Evolutionary conservation across 1,284 basidiomycete genomes (phyloP), one percentile per base, ranked within the genome.

Genomic region (Cerrena zonata): DNA sequence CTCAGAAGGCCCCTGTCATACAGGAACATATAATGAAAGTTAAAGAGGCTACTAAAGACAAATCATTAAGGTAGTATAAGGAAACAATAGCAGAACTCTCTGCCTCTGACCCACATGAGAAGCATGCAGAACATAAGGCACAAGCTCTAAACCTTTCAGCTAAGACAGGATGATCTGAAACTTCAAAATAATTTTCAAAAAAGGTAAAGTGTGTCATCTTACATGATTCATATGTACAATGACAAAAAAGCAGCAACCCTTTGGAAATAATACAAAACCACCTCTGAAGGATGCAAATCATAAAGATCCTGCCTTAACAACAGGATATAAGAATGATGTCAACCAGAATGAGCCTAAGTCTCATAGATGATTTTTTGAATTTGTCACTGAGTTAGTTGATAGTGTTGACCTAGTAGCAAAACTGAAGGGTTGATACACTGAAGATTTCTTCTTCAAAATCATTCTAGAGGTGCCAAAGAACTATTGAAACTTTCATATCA

Each of bases 401-500:
- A 41, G 53, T 10, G 34, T 45, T 2, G 42, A 42, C 24, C 27
- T 60, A 22, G 49, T 52, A 4, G 47, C 49, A 0, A 18, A 21
- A 7, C 13, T 60, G 4, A 2, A 42, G n/a, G 45, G 26, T 5
- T 13, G 42, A 12, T 61, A 61, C 34, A 27, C 11, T 0, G 39
- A 53, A 11, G 58, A 61, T 38, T 11, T 41, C 4, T 57, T 61
- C 53, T 61, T 59, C 45, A 19, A 12, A 2, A 22, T 40, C 4
- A 53, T 61, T 13, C 2, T 53, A 0, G 38, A 47, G 11, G 48
- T 56, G 12, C 57, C 56, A 3, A 47, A 49, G 3, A 45, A 55
- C 7, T 56, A 44, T 37, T 38, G 45, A 38, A 58, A 63, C 45
- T 68, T 66, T 43, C 24, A 24, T 3, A 26, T 61, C 3, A 4